These are phyloP conservation scores for Diaporthe citri DNA, from an alignment of 2,329 filamentous ascomycete genomes.

Conservation along the genomic window DNA sequence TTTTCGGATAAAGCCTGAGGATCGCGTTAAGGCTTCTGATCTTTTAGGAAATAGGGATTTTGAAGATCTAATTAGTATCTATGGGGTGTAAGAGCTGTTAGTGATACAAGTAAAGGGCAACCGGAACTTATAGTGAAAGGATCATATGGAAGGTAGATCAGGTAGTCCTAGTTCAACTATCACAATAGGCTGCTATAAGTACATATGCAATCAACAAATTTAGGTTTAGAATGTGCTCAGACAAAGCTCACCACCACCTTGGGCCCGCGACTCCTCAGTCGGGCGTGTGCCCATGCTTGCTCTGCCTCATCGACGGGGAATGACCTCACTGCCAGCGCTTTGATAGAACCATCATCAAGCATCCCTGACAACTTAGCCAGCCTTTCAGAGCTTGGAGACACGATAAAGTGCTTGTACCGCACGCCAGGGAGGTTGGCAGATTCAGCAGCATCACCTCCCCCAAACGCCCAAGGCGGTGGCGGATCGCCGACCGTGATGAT, in stretches of 20 bases:
- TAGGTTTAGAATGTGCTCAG: too few species aligned
- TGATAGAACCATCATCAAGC: neutral
- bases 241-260: neutral
- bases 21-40: neutral
- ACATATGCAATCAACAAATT: too few species aligned
- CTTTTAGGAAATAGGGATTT: neutral
- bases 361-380: slow-evolving; percentile 4
- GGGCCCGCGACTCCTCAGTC: neutral
- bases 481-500: slow-evolving; percentile 3
- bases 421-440: neutral
- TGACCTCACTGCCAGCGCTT: neutral
- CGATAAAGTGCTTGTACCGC: slow-evolving; percentile 9
- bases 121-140: too few species aligned
- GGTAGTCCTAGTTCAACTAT: too few species aligned
- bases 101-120: too few species aligned
- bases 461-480: slow-evolving; percentile 8
- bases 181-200: too few species aligned
- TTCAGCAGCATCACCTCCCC: neutral
- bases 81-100: too few species aligned
- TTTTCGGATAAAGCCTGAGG: neutral
- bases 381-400: neutral
- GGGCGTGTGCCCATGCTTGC: slow-evolving; percentile 1
- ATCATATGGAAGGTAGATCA: too few species aligned
- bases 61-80: neutral
- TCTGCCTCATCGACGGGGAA: neutral